Conservation (phyloP, 768 basidiomycete species). For the Boletus fagicola region DNA sequence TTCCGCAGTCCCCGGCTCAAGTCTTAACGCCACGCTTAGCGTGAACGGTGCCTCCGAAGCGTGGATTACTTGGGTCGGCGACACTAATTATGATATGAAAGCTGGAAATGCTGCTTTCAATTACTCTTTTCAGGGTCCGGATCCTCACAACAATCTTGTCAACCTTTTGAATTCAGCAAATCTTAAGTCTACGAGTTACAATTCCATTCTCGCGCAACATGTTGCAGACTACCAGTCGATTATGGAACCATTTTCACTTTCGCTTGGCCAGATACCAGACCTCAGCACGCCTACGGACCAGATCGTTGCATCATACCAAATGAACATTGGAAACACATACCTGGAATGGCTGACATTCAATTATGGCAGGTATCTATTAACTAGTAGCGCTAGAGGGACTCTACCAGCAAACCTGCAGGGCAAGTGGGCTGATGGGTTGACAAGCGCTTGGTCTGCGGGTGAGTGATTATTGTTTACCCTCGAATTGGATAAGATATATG, state of each 20-base stretch:
- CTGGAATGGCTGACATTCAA: conserved; percentile 76
- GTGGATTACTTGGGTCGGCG: conserved; percentile 74
- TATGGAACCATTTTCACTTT: conserved; percentile 49
- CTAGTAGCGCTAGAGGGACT: conserved; percentile 56
- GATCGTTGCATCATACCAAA: conserved; percentile 50
- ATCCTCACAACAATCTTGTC: conserved; percentile 53
- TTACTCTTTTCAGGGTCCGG: conserved; percentile 63
- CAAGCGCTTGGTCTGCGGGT: conserved; percentile 65
- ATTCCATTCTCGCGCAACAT: conserved; percentile 45
- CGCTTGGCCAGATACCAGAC: conserved; percentile 58
- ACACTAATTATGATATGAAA: conserved; percentile 63
- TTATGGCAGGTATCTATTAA: conserved; percentile 65
- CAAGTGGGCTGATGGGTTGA: conserved; percentile 58
- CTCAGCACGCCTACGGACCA: conserved; percentile 54
- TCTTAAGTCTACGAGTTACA: conserved; percentile 33
- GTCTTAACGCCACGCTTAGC: conserved; percentile 46
- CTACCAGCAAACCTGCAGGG: conserved; percentile 76
- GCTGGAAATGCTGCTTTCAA: conserved; percentile 54
- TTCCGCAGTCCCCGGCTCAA: conserved; percentile 22
- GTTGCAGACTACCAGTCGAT: conserved; percentile 49
- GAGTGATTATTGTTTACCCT: conserved; percentile 19
- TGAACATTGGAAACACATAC: conserved; percentile 58
- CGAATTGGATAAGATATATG: background rate
- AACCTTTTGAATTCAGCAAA: conserved; percentile 34
- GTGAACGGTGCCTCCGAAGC: conserved; percentile 49